Base-by-base conservation (phyloP, 2,329 filamentous ascomycete species). In the Colletotrichum lini region DNA sequence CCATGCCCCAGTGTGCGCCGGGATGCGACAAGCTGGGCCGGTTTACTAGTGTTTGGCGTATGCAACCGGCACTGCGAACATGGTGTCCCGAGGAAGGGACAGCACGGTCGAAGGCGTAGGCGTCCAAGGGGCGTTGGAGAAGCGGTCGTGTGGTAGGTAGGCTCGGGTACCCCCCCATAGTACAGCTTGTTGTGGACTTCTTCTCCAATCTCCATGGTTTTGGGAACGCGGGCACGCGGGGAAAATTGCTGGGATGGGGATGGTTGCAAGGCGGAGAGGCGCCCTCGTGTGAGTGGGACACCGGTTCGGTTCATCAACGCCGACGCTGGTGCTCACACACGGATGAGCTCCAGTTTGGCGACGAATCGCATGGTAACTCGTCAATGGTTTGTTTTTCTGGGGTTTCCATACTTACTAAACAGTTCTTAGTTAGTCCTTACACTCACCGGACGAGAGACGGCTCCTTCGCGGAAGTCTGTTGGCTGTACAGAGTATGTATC, bases 191-290 rank as follows among this genome's bases (percentile, higher is more conserved):
- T 61, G 67, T 61, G 67, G 49, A n/a, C n/a, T 72, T 68, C 15
- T 72, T 68, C 69, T 68, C 53, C 69, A 69, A 69, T 59, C 69
- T 30, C 58, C 64, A 68, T 67, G 64, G 13, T 69, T 72, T 60
- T 62, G 47, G 40, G 26, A 50, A 58, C 57, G 68, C 45, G 57
- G 60, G 65, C 58, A 72, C 65, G 69, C 69, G 69, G 69, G 69
- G 67, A 59, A 57, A 64, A 59, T n/a, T 54, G 59, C 58, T 8
- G 45, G 69, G 69, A 53, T 30, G 30, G 16, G 59, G 45, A 10
- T 26, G 45, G 16, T 26, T 26, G 21, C 8, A 52, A 26, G 15
- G 42, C 38, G 47, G 35, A 52, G 38, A 30, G 30, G 13, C 23
- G 45, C 23, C 45, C 15, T 38, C 10, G 45, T 57, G 58, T 23